Conservation (phyloP, 345 rosid genomes). For the Gossypium turneri region DNA sequence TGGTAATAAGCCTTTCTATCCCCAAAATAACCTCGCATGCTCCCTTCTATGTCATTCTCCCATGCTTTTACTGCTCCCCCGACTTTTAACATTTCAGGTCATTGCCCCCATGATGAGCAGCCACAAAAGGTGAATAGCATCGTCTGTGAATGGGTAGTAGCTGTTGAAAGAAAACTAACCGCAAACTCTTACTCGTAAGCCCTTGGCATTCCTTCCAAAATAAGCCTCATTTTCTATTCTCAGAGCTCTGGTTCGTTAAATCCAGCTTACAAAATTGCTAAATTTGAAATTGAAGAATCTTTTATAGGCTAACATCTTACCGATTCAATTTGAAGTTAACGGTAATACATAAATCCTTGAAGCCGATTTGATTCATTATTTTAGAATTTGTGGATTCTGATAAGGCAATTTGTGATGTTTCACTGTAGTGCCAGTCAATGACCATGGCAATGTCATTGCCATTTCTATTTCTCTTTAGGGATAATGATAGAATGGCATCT, state of each 20-base stretch:
- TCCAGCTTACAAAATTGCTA: not conserved
- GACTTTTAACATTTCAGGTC: conserved; percentile 40
- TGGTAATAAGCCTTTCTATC: conserved; percentile 36
- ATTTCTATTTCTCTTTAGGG: no score
- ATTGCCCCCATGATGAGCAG: conserved; percentile 83
- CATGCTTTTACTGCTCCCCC: not conserved
- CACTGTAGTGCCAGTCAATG: not conserved
- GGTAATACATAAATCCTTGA: not conserved
- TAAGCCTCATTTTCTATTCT: not conserved
- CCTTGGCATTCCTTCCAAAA: not conserved
- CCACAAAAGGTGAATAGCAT: conserved; percentile 59
- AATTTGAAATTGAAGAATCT: not conserved
- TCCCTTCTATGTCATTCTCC: not conserved
- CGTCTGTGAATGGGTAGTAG: conserved; percentile 49
- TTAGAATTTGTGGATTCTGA: not conserved
- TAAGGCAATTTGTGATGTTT: not conserved
- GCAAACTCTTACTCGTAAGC: conserved; percentile 21
- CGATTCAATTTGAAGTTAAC: not conserved
- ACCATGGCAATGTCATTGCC: not conserved
- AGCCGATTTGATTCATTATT: not conserved
- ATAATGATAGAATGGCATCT: no score
- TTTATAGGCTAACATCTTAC: not conserved
- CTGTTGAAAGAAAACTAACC: conserved; percentile 24
- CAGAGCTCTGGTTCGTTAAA: not conserved
- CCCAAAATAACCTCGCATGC: not conserved